Conservation (phyloP, 2,329 filamentous ascomycete species). For the Alternaria consortialis region DNA sequence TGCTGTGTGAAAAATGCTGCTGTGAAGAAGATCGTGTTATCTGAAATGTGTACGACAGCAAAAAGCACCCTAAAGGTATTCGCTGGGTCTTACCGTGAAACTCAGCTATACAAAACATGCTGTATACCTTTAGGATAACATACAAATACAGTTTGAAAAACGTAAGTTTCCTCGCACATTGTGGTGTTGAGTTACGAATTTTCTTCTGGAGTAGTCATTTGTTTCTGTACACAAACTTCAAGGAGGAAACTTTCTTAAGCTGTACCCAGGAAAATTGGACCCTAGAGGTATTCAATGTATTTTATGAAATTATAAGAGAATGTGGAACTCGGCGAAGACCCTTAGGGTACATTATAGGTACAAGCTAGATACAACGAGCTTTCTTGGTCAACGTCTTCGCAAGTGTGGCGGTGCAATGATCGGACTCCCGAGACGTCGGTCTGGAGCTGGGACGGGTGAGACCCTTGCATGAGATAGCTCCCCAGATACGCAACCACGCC, state of each 20-base stretch:
- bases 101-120: not conserved
- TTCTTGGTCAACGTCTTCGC: not conserved
- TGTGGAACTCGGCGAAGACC: not conserved
- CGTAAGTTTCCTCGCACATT: not conserved
- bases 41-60: not conserved
- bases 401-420: constrained; percentile 1
- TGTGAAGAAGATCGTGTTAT: not conserved
- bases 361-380: not conserved
- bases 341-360: not conserved
- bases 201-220: not conserved
- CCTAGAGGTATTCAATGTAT: not conserved
- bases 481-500: constrained; percentile 1
- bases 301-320: too few species aligned
- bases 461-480: constrained; percentile 15
- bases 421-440: constrained; percentile 2
- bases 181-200: not conserved
- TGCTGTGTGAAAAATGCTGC: not conserved
- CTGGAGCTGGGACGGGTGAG: constrained; percentile 1
- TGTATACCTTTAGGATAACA: not conserved
- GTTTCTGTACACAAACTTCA: not conserved
- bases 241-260: not conserved
- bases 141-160: too few species aligned
- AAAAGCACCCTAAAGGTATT: not conserved
- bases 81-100: not conserved
- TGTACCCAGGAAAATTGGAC: not conserved